Evolutionary conservation across 192 early-diverging fungal genomes (phyloP), one percentile per base, ranked within the genome.

Genomic region (Coemansia sp.): DNA sequence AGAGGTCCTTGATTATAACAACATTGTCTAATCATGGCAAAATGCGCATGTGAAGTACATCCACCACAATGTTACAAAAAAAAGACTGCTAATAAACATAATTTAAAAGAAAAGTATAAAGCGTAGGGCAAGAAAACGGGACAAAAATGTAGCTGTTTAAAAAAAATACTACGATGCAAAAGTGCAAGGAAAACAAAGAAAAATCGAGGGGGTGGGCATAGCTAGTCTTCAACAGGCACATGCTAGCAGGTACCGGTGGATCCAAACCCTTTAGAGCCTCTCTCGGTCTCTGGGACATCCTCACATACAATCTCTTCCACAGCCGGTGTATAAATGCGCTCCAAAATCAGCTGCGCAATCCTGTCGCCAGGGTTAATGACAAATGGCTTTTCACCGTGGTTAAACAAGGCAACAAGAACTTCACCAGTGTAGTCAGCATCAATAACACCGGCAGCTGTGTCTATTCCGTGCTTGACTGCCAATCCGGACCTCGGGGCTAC

Each of bases 301-400:
- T 88, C 68, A 2, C 53, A 49, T 0, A 63, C 32, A 1, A 95
- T 89, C 70, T 94, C 91, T 9, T 87, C 79, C 1, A 98, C 86
- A 9, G 90, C 87, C 6, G 95, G 92, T 3, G 90, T 93, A 47
- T 71, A 87, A 38, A 96, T 94, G 53, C 85, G 79, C 75, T 98
- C 98, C 10, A 99, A 78, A 40, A 99, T 88, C 59, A 99, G 76
- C 82, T 99, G 98, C 12, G 98, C 98, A 75, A 99, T 88, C 32
- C 98, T 88, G 74, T 99, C 96, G 15, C 98, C 98, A 49, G 87
- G 76, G 47, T 89, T 87, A 61, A 99, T 88, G 83, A 69, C 40
- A 85, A 84, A 81, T 19, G 93, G 89, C 0, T 80, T 74, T 54
- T 92, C 87, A 53, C 86, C 84, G 81, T 95, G 93, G 85, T 96